Evolutionary conservation across 2,329 filamentous ascomycete species (phyloP).

Genomic region (Colletotrichum sp.): DNA sequence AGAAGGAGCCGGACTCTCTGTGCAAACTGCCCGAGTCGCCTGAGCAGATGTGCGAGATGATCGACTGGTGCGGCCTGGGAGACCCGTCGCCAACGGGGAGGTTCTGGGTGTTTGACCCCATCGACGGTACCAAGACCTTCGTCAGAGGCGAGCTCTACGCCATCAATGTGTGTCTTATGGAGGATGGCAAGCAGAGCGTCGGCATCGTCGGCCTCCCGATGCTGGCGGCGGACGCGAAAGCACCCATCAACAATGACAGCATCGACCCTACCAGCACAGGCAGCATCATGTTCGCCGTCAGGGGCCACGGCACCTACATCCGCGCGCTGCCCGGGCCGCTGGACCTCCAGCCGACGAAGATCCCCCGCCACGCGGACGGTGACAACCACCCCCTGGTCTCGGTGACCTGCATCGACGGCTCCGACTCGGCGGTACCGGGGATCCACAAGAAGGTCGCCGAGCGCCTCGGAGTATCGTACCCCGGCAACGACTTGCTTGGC

Average conservation of each 20-base stretch:
- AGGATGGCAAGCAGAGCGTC: conserved; percentile 54
- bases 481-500: conserved; percentile 57
- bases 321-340: conserved; percentile 39
- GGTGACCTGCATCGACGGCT: conserved; percentile 51
- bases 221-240: conserved; percentile 41
- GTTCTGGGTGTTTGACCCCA: conserved; percentile 66
- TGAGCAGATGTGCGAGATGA: conserved; percentile 55
- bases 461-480: conserved; percentile 45
- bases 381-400: conserved; percentile 39
- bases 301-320: conserved; percentile 52
- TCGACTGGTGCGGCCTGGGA: conserved; percentile 55
- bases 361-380: conserved; percentile 34
- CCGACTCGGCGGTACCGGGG: conserved; percentile 53
- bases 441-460: conserved; percentile 51
- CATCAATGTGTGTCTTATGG: conserved; percentile 60
- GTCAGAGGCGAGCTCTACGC: conserved; percentile 60
- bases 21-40: conserved; percentile 40
- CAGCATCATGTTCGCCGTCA: conserved; percentile 56
- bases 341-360: conserved; percentile 26
- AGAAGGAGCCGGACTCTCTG: conserved; percentile 28
- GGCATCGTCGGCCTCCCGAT: conserved; percentile 56
- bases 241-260: conserved; percentile 47
- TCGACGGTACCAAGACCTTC: conserved; percentile 65
- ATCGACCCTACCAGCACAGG: conserved; percentile 49
- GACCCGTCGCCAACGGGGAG: conserved; percentile 39